Evolutionary conservation across 805 yeast genomes (phyloP).

Genomic region (Cyberlindnera euphorbiiphila): DNA sequence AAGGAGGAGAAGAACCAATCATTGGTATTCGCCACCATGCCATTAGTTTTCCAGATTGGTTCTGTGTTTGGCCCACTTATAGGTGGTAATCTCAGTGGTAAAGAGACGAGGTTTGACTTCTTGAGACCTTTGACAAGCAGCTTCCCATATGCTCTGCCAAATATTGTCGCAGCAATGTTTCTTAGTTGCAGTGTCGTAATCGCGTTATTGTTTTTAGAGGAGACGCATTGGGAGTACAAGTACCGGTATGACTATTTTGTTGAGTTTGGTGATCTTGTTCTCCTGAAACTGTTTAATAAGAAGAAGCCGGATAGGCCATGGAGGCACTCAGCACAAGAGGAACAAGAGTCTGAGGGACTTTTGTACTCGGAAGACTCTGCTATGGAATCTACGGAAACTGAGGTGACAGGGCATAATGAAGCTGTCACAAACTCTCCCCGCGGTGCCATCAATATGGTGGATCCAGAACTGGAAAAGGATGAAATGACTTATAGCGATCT

Average conservation of each 20-base stretch:
- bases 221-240: slow-evolving; percentile 17
- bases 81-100: slow-evolving; percentile 17
- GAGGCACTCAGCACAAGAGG: slow-evolving; percentile 1
- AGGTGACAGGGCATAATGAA: slow-evolving; percentile 2
- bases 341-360: slow-evolving; percentile 2
- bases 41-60: slow-evolving; percentile 18
- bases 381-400: neutral
- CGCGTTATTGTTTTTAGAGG: slow-evolving; percentile 19
- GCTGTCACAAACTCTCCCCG: slow-evolving; percentile 4
- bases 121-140: slow-evolving; percentile 9
- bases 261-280: slow-evolving; percentile 11
- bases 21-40: slow-evolving; percentile 20
- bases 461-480: slow-evolving; percentile 3
- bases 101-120: slow-evolving; percentile 12
- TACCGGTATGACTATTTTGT: slow-evolving; percentile 18
- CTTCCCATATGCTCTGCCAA: slow-evolving; percentile 19
- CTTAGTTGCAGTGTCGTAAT: slow-evolving; percentile 6
- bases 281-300: slow-evolving; percentile 5
- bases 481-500: slow-evolving; percentile 14
- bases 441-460: neutral
- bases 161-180: slow-evolving; percentile 11
- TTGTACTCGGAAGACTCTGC: slow-evolving; percentile 3
- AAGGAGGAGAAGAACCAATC: slow-evolving; percentile 20
- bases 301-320: slow-evolving; percentile 9
- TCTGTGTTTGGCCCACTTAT: slow-evolving; percentile 18